Conservation (phyloP, 805 yeast species). For the Yamadazyma takamatsuzukensis region DNA sequence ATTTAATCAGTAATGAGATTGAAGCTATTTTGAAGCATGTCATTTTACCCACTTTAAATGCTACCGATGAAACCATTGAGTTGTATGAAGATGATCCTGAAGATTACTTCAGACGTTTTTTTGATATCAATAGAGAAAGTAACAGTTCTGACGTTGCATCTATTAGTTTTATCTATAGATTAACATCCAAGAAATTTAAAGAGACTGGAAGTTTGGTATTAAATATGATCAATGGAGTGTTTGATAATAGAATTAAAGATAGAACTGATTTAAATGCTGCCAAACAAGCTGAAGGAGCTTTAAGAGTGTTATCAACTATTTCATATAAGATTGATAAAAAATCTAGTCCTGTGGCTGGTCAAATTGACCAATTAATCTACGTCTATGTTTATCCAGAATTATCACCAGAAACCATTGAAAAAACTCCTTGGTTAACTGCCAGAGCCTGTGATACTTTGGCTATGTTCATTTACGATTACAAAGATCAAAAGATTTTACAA, state of each 20-base stretch:
- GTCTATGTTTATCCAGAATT: conserved; percentile 41
- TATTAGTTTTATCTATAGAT: conserved; percentile 40
- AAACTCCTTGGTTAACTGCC: conserved; percentile 41
- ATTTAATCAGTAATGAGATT: conserved; percentile 32
- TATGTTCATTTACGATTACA: conserved; percentile 33
- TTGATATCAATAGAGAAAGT: conserved; percentile 45
- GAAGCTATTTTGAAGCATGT: conserved; percentile 40
- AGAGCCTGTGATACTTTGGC: conserved; percentile 46
- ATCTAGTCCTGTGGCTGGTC: conserved; percentile 35
- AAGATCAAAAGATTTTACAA: conserved; percentile 31
- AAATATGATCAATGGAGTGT: conserved; percentile 29
- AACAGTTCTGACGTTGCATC: conserved; percentile 50
- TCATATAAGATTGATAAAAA: conserved; percentile 35
- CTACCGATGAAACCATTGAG: conserved; percentile 35
- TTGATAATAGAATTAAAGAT: conserved; percentile 28
- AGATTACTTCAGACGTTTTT: conserved; percentile 41
- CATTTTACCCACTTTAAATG: conserved; percentile 38
- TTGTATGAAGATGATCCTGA: conserved; percentile 45
- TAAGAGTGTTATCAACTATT: conserved; percentile 38
- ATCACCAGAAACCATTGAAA: conserved; percentile 21
- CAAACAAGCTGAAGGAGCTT: conserved; percentile 40
- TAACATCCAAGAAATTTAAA: conserved; percentile 37
- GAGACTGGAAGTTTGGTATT: conserved; percentile 30
- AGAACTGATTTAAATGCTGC: conserved; percentile 25
- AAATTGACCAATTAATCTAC: conserved; percentile 35